Evolutionary conservation across 441 rosid genomes (phyloP).

Genomic region (Pelargonium citronellum): DNA sequence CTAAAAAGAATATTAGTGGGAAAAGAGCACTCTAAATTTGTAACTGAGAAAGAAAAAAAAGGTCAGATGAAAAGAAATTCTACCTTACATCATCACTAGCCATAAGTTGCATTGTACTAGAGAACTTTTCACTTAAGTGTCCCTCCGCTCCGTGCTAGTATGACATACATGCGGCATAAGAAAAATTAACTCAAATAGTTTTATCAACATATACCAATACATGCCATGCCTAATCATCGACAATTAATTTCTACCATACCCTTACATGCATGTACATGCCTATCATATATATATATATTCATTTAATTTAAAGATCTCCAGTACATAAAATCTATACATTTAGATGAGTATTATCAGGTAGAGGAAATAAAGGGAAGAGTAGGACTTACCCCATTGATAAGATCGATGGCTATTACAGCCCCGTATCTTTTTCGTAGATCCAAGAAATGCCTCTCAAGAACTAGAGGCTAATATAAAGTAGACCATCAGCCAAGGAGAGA

Average conservation of each 20-base stretch:
- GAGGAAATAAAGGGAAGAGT: neutral
- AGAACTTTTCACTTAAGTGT: slow-evolving; percentile 68
- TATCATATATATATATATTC: neutral
- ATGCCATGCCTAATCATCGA: slow-evolving; percentile 6
- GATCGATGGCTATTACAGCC: slow-evolving; percentile 72
- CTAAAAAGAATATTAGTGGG: slow-evolving; percentile 13
- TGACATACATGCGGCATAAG: slow-evolving; percentile 22
- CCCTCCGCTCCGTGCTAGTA: slow-evolving; percentile 96
- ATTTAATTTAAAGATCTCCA: neutral
- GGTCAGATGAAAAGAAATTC: slow-evolving; percentile 26
- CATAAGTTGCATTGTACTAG: slow-evolving; percentile 57
- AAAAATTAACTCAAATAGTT: slow-evolving; percentile 20
- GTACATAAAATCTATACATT: neutral
- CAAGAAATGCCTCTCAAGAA: slow-evolving; percentile 83
- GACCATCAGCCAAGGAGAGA: slow-evolving; percentile 11
- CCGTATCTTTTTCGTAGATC: slow-evolving; percentile 91
- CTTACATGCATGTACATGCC: neutral
- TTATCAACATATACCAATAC: slow-evolving; percentile 9
- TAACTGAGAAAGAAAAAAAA: slow-evolving; percentile 16
- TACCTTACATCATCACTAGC: slow-evolving; percentile 85
- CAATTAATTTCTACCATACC: neutral
- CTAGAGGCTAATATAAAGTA: slow-evolving; percentile 43
- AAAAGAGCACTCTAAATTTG: slow-evolving; percentile 8
- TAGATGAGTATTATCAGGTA: slow-evolving; percentile 1
- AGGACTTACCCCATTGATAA: slow-evolving; percentile 67